Evolutionary conservation across 2,329 filamentous ascomycete species (phyloP).

Genomic region (Xylariaceae sp.): DNA sequence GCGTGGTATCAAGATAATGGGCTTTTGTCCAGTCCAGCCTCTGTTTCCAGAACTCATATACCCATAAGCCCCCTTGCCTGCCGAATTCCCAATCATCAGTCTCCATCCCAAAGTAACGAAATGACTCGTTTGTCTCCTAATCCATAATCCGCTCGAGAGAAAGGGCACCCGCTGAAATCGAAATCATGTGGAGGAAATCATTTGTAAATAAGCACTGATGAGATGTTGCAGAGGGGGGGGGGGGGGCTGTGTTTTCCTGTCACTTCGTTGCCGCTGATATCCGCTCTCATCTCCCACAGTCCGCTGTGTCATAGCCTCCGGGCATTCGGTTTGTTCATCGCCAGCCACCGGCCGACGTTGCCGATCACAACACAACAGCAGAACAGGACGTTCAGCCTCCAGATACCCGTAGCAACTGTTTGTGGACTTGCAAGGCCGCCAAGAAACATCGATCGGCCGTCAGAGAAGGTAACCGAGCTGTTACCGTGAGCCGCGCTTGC

Average conservation of each 20-base stretch:
- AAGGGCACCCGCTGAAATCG: too few species aligned
- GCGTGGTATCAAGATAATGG: too few species aligned
- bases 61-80: too few species aligned
- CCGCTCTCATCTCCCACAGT: conserved; percentile 3
- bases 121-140: too few species aligned
- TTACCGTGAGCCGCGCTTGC: conserved; percentile 6
- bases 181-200: too few species aligned
- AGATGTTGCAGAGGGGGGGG: conserved; percentile 3
- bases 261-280: background rate
- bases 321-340: conserved; percentile 42
- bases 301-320: conserved; percentile 41
- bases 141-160: too few species aligned
- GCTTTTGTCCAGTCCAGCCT: too few species aligned
- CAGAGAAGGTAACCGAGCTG: conserved; percentile 5
- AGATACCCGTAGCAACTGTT: conserved; percentile 68
- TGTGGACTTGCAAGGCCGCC: conserved; percentile 57
- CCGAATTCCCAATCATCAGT: too few species aligned
- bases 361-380: conserved; percentile 95
- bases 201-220: conserved; percentile 8
- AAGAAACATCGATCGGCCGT: conserved; percentile 30
- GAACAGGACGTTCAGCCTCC: conserved; percentile 90
- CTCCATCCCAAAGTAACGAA: too few species aligned
- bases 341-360: conserved; percentile 80
- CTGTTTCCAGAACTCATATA: too few species aligned
- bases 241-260: background rate